These are phyloP conservation scores for Oryza officinalis DNA, from an alignment of 176 grass and related monocot genomes.

Conservation along the genomic window DNA sequence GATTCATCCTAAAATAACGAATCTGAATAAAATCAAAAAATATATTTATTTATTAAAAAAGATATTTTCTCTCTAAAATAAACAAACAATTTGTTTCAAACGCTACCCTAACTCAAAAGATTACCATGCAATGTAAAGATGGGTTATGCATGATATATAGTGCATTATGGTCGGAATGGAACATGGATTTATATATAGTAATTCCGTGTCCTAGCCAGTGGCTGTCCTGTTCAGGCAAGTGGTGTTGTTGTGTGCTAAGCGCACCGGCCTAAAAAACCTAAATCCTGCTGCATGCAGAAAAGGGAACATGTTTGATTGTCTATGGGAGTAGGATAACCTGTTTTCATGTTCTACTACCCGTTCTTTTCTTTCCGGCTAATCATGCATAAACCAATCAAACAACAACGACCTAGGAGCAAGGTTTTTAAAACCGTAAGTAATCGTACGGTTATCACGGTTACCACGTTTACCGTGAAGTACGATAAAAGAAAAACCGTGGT, in stretches of 20 bases:
- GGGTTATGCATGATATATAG: conserved; percentile 29
- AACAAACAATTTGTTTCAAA: too few species aligned
- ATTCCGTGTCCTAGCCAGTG: neutral
- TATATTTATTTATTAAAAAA: too few species aligned
- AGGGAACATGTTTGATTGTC: neutral
- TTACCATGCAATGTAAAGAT: neutral
- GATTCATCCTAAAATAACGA: too few species aligned
- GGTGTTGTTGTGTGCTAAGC: neutral
- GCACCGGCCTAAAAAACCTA: neutral
- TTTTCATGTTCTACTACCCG: neutral
- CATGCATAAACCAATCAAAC: neutral
- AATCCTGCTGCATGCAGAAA: neutral
- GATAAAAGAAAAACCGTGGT: too few species aligned
- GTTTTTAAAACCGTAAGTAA: too few species aligned
- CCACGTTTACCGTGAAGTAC: too few species aligned
- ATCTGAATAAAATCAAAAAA: too few species aligned
- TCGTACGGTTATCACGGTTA: too few species aligned
- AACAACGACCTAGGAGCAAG: neutral
- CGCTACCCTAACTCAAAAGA: too few species aligned
- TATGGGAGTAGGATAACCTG: neutral
- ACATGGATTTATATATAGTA: neutral
- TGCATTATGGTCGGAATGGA: neutral
- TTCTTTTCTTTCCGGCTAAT: neutral
- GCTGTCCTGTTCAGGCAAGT: neutral
- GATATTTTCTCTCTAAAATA: too few species aligned